These are phyloP conservation scores for Trebouxia sp. DNA, from an alignment of 139 green algal genomes.

Conservation along the genomic window DNA sequence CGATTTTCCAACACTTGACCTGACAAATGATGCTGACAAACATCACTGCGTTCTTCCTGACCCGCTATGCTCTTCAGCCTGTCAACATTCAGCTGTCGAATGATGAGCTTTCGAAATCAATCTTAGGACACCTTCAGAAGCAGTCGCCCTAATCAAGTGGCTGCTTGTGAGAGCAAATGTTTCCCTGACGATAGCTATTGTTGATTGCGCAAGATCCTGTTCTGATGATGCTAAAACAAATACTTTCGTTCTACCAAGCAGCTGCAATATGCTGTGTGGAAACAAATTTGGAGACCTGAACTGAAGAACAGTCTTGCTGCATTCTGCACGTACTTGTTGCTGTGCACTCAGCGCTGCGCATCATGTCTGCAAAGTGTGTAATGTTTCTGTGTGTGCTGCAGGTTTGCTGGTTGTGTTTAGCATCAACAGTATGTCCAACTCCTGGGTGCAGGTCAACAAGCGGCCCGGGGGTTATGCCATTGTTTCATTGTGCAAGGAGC, in stretches of 20 bases:
- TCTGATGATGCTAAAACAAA: constrained; percentile 50
- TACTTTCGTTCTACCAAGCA: constrained; percentile 66
- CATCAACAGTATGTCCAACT: neutral
- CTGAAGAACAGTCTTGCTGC: constrained; percentile 41
- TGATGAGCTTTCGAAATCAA: constrained; percentile 47
- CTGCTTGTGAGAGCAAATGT: constrained; percentile 30
- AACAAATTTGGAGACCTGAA: constrained; percentile 61
- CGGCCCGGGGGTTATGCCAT: constrained; percentile 45
- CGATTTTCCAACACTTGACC: constrained; percentile 48
- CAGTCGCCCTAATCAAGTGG: constrained; percentile 23
- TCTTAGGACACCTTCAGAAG: constrained; percentile 69
- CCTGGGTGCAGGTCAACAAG: constrained; percentile 19
- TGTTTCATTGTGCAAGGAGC: constrained; percentile 58
- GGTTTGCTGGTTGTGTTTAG: neutral
- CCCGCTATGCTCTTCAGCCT: constrained; percentile 20
- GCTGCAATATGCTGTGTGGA: constrained; percentile 36
- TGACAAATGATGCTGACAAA: constrained; percentile 42
- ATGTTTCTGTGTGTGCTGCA: neutral
- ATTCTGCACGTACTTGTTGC: no score
- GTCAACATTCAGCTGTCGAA: neutral
- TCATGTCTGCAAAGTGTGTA: no score
- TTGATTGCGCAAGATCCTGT: neutral
- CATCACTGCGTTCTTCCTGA: constrained; percentile 66
- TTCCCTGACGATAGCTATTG: constrained; percentile 32
- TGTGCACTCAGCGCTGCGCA: no score